Base-by-base conservation (phyloP, 176 grass and related monocot genomes). In the Tuctoria greenei region DNA sequence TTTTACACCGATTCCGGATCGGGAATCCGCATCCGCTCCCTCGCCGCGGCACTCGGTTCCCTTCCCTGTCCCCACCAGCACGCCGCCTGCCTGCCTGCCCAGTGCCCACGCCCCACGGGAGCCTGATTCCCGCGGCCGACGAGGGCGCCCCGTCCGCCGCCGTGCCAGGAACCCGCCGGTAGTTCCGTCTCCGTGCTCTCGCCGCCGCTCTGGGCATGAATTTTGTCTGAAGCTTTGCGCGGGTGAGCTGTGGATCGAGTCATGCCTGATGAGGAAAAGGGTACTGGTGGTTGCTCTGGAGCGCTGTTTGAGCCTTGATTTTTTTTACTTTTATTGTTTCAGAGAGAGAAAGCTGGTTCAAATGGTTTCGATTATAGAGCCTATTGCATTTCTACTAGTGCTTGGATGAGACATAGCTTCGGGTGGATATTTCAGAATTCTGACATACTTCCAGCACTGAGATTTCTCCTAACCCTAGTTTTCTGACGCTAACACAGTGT, bases 1-100 rank as follows among this genome's bases (percentile, higher is more conserved):
- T 74, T 63, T 73, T 75, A 75, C 81, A 64, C 26, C 67, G 41
- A 18, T 50, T 23, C 74, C 80, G 69, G 49, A 36, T 79, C 74
- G 26, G 75, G 55, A 85, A 66, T 73, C 66, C 66, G 57, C 54
- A 58, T 26, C 77, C 25, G 27, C 74, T 52, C 20, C 63, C 73
- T 52, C 21, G 7, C 35, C 6, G 23, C 52, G 40, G 75, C 62
- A 83, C 64, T 79, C 46, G 43, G 61, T 83, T 54, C 51, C 20
- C 20, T 55, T 55, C 71, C 79, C 67, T 16, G 66, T 8, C 64
- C 64, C 43, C 26, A 37, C 71, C 27, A 47, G 11, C n/a, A 38
- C 75, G 61, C 31, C 34, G 69, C 61, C n/a, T n/a, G n/a, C n/a
- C n/a, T n/a, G n/a, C n/a, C n/a, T n/a, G n/a, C n/a, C n/a, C n/a